Conservation (phyloP, 768 basidiomycete genomes). For the Trametes villosa region DNA sequence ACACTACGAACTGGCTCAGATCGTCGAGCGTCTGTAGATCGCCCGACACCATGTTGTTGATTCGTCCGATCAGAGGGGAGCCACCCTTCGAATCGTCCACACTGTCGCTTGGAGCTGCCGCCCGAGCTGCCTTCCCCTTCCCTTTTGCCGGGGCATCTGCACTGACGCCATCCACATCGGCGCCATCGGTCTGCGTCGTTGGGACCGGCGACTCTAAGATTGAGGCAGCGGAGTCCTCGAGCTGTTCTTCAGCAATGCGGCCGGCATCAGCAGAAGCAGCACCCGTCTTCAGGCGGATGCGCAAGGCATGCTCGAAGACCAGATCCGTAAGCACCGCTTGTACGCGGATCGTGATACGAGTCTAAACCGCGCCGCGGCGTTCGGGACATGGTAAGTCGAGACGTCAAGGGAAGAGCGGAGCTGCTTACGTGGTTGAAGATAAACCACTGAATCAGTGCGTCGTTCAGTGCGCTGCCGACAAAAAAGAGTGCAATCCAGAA, state of each 20-base stretch:
- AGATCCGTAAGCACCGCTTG: slow-evolving; percentile 54
- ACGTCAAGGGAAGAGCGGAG: too few relatives aligned
- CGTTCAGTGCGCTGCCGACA: slow-evolving; percentile 40
- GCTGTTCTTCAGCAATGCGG: too few relatives aligned
- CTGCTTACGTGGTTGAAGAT: slow-evolving; percentile 41
- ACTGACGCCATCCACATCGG: too few relatives aligned
- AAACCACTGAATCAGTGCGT: slow-evolving; percentile 47
- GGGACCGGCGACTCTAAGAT: too few relatives aligned
- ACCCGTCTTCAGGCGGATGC: slow-evolving; percentile 56
- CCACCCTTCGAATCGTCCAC: too few relatives aligned
- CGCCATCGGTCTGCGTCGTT: too few relatives aligned
- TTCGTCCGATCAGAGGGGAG: slow-evolving; percentile 73
- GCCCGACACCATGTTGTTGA: slow-evolving; percentile 77
- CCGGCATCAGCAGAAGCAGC: too few relatives aligned
- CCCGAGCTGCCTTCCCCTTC: too few relatives aligned
- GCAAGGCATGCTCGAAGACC: slow-evolving; percentile 54
- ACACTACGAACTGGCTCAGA: background rate
- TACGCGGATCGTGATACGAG: slow-evolving; percentile 37
- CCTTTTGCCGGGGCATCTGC: too few relatives aligned
- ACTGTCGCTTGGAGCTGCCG: too few relatives aligned
- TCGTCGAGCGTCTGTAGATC: slow-evolving; percentile 44
- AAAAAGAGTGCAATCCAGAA: slow-evolving; percentile 49
- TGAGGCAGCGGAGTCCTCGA: too few relatives aligned
- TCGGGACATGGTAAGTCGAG: too few relatives aligned
- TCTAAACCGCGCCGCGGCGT: background rate